Base-by-base conservation (phyloP, 139 green algal genomes). In the Chlorella sp. region DNA sequence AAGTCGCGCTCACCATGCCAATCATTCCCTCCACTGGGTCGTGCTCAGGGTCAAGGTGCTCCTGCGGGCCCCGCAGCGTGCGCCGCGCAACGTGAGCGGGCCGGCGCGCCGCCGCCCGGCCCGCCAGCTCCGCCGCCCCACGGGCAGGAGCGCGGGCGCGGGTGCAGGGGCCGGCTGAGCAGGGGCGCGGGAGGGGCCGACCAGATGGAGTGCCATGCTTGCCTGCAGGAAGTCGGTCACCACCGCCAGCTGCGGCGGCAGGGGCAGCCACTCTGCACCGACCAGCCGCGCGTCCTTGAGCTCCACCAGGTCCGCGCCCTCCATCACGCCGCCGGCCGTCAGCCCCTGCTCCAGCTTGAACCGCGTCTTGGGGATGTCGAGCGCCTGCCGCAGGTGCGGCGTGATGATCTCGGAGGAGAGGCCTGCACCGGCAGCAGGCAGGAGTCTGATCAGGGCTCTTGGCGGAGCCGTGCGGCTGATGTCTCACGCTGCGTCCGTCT, bases 381-480 rank as follows among this genome's bases (percentile, higher is more conserved):
- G 56, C 45, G n/a, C 31, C 29, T 71, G 27, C 17, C 62, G 48
- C 61, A 78, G 45, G 46, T 78, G 72, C 2, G 72, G 72, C 12
- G 72, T 78, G 61, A 78, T 78, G 12, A 78, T 50, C 61, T 78
- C 72, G 0, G 72, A n/a, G n/a, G n/a, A n/a, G n/a, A n/a, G n/a
- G n/a, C n/a, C n/a, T n/a, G n/a, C n/a, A n/a, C n/a, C n/a, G n/a
- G n/a, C n/a, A n/a, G n/a, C n/a, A n/a, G n/a, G n/a, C n/a, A n/a
- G n/a, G n/a, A n/a, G n/a, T n/a, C n/a, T n/a, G n/a, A n/a, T n/a
- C n/a, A n/a, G n/a, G n/a, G n/a, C n/a, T n/a, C n/a, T n/a, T n/a
- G n/a, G n/a, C n/a, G n/a, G n/a, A n/a, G n/a, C n/a, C n/a, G n/a
- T n/a, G n/a, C n/a, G n/a, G n/a, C n/a, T n/a, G n/a, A n/a, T n/a